Base-by-base conservation (phyloP, 352 stramenopile genomes). In the Pythium insidiosum region DNA sequence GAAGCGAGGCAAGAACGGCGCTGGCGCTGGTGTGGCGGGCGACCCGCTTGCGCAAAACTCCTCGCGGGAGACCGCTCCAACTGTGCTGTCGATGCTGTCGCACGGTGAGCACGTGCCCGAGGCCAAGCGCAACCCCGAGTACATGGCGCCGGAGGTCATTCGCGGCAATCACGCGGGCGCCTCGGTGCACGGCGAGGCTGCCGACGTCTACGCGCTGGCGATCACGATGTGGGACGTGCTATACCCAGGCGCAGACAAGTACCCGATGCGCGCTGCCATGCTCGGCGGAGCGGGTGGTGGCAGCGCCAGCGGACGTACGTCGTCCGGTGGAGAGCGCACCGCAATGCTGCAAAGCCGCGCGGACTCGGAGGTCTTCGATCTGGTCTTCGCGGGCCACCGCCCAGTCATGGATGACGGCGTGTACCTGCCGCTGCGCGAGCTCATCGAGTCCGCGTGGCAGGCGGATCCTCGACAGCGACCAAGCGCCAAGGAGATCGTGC, bases 401-500 rank as follows among this genome's bases (percentile, higher is more conserved):
- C 69, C 69, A 6, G 7, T 39, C 3, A 20, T 93, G 10, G 64
- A 72, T n/a, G 36, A 44, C 0, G 16, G 52, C 4, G 24, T 88
- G 6, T 54, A 71, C n/a, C 21, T 42, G 1, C 56, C 61, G 11
- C 37, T 93, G n/a, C 63, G 61, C n/a, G 56, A 86, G 15, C 41
- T 93, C 12, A 71, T 93, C 22, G 47, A 57, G n/a, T 50, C 23
- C 2, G 44, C 67, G 6, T 91, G 81, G 78, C 59, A 86, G 5
- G 43, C 52, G 0, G 62, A 88, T 22, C 62, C 78, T 12, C 66
- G 36, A 5, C 25, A 48, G 10, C 73, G 81, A 1, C 78, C 78
- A 5, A 68, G 61, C 0, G 72, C 66, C 31, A 43, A 60, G 15
- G 39, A 60, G 21, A 63, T 93, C 31, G 70, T 89, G 10, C 23